Evolutionary conservation across 108 stramenopile genomes (phyloP).

Genomic region (Stephanodiscus minutulus): DNA sequence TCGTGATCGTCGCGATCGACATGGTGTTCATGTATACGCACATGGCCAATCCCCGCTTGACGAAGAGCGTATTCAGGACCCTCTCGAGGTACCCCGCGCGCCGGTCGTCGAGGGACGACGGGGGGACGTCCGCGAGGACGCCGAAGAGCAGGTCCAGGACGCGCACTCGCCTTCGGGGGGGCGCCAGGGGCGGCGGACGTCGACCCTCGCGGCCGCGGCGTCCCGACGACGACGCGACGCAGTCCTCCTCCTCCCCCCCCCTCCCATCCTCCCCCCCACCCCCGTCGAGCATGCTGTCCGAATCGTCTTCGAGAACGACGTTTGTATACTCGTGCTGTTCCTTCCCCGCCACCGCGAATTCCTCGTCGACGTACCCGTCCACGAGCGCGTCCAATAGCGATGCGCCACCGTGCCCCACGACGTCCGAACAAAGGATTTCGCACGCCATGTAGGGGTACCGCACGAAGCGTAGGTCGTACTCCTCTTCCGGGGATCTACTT

Average conservation of each 20-base stretch:
- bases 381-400: slow-evolving; percentile 74
- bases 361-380: slow-evolving; percentile 61
- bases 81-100: slow-evolving; percentile 97
- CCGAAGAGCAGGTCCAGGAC: slow-evolving; percentile 81
- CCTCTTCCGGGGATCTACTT: slow-evolving; percentile 28
- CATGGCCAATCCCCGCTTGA: slow-evolving; percentile 63
- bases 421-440: slow-evolving; percentile 95
- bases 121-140: slow-evolving; percentile 68
- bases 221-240: background rate
- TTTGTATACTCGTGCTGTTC: no score
- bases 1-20: slow-evolving; percentile 17
- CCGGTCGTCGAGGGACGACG: slow-evolving; percentile 82
- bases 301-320: background rate
- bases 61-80: slow-evolving; percentile 75
- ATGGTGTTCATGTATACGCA: slow-evolving; percentile 70
- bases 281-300: background rate
- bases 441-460: slow-evolving; percentile 96
- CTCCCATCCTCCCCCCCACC: background rate
- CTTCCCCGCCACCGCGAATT: no score
- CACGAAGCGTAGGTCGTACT: slow-evolving; percentile 53
- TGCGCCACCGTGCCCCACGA: slow-evolving; percentile 33
- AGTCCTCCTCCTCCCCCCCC: background rate
- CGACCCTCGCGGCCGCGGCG: background rate
- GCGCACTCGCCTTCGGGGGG: slow-evolving; percentile 11
- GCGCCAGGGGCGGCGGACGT: slow-evolving; percentile 1